A percentile compares a stretch with the other conserved stretches of the same genome.
These are phyloP conservation scores for Pyrenophora seminiperda DNA, from an alignment of 2,329 filamentous ascomycete species.

Conservation along the genomic window DNA sequence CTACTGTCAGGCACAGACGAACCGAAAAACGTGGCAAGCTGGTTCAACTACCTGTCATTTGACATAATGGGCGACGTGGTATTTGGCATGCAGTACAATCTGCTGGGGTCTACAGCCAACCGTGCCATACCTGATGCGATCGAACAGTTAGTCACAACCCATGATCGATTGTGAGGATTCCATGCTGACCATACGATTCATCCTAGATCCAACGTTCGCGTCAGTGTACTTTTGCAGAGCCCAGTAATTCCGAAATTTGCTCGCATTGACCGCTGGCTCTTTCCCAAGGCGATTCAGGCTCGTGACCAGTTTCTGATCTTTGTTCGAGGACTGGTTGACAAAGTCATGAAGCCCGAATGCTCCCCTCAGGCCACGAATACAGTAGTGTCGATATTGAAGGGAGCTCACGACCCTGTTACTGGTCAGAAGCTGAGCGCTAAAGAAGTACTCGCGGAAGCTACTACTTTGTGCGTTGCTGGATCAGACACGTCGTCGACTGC, in stretches of 20 bases:
- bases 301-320: slow-evolving; percentile 26
- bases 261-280: slow-evolving; percentile 31
- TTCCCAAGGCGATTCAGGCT: slow-evolving; percentile 35
- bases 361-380: slow-evolving; percentile 13
- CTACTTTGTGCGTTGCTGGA: slow-evolving; percentile 35
- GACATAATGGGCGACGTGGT: slow-evolving; percentile 17
- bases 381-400: not conserved
- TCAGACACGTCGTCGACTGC: slow-evolving; percentile 47
- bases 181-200: not conserved
- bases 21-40: slow-evolving; percentile 48
- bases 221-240: slow-evolving; percentile 35
- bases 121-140: slow-evolving; percentile 1
- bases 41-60: slow-evolving; percentile 38
- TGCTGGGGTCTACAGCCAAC: slow-evolving; percentile 31
- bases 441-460: slow-evolving; percentile 51
- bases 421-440: slow-evolving; percentile 2
- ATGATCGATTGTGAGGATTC: not conserved
- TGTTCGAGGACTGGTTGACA: slow-evolving; percentile 1
- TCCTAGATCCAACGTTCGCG: slow-evolving; percentile 39
- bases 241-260: slow-evolving; percentile 21
- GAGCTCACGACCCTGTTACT: not conserved
- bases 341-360: slow-evolving; percentile 30
- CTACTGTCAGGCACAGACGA: not conserved
- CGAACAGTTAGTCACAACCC: not conserved
- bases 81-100: slow-evolving; percentile 41